Base-by-base conservation (phyloP, 495 filamentous ascomycete species). In the Hypoxylon perforatum region DNA sequence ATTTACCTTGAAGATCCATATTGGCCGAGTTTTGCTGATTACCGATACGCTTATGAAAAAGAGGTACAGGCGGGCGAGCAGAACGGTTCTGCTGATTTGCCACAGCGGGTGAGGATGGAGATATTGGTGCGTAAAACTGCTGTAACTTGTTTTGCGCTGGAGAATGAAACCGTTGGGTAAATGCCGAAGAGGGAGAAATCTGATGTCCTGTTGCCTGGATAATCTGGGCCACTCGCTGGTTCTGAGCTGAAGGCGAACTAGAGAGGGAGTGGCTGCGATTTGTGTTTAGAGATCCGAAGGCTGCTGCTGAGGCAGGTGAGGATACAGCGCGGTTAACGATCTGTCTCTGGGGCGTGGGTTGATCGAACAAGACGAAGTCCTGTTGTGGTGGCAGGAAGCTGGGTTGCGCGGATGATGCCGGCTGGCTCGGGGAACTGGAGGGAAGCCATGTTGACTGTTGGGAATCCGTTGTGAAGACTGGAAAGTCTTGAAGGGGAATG, bases 391-490 rank as follows among this genome's bases (percentile, higher is more conserved):
- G 75, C 10, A 46, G 78, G 72, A 70, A 75, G 70, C 69, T 56
- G 49, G 57, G 72, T 75, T 83, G 84, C 78, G 81, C 81, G 77
- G 84, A 76, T 77, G 76, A 72, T 77, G 83, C 84, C 84, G 82
- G 83, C 83, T 80, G 83, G 83, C 81, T 83, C 72, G 79, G 72
- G 66, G 84, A 81, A 84, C 77, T 85, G 80, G 84, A 82, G 81
- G 82, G 83, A 83, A 76, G 81, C 83, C 84, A 86, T 86, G 78
- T 55, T 85, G 78, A 78, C 81, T 81, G 84, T 70, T 71, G 65
- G 45, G 80, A 79, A 84, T 84, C 82, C 83, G 84, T 86, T 76
- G 81, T 86, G 84, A 85, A 84, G 82, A 83, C 79, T 78, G 74
- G 64, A 67, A 79, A 82, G 81, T 83, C 83, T 82, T 73, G 77